Conservation (phyloP, 2,329 filamentous ascomycete species). For the Alternaria metachromatica region DNA sequence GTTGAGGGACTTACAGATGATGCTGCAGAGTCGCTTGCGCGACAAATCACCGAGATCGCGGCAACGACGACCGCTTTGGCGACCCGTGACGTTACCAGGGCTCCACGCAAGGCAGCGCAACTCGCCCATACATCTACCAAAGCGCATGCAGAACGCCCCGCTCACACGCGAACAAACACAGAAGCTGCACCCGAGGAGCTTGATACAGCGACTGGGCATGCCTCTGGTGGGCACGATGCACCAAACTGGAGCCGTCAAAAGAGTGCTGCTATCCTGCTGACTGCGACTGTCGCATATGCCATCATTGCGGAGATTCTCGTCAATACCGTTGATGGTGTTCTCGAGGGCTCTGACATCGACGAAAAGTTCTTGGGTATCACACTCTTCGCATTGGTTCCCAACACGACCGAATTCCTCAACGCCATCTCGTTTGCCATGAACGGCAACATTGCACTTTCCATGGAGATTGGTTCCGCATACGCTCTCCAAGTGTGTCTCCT, state of each 20-base stretch:
- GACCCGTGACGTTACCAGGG: slow-evolving; percentile 73
- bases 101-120: slow-evolving; percentile 59
- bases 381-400: slow-evolving; percentile 93
- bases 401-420: slow-evolving; percentile 98
- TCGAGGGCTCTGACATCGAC: slow-evolving; percentile 88
- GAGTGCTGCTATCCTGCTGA: slow-evolving; percentile 86
- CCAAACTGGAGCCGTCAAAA: slow-evolving; percentile 96
- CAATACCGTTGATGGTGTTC: slow-evolving; percentile 94
- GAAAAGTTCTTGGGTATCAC: slow-evolving; percentile 98
- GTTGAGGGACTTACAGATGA: slow-evolving; percentile 76
- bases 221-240: slow-evolving; percentile 80
- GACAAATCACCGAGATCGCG: slow-evolving; percentile 91
- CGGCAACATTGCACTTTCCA: slow-evolving; percentile 95
- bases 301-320: slow-evolving; percentile 96
- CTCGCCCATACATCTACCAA: slow-evolving; percentile 46
- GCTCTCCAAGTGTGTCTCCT: slow-evolving; percentile 94
- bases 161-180: slow-evolving; percentile 48
- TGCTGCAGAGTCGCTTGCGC: slow-evolving; percentile 80
- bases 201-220: slow-evolving; percentile 53
- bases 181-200: slow-evolving; percentile 60
- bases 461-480: slow-evolving; percentile 98
- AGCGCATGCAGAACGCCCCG: slow-evolving; percentile 48
- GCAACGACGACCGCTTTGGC: slow-evolving; percentile 89
- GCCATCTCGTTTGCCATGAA: slow-evolving; percentile 99
- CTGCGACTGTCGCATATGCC: slow-evolving; percentile 91